Conservation (phyloP, 2,329 filamentous ascomycete species). For the Epichloe typhina region DNA sequence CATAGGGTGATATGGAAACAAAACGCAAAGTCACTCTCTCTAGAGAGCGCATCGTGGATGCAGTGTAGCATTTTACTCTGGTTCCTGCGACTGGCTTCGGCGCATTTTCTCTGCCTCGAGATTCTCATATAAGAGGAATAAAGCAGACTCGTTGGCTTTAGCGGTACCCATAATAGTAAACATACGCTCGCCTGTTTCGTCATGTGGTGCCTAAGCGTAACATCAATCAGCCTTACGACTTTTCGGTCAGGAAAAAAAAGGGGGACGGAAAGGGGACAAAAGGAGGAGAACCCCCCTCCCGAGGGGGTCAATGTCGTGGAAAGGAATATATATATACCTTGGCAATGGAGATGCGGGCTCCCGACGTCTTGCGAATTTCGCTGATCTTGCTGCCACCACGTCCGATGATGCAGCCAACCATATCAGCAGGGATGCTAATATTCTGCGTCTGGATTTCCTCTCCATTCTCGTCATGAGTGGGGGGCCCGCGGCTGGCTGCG, state of each 20-base stretch:
- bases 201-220: constrained; percentile 58
- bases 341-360: constrained; percentile 92
- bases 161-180: constrained; percentile 98
- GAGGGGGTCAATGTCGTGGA: neutral
- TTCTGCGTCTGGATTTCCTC: constrained; percentile 98
- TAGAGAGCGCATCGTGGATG: constrained; percentile 6
- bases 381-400: constrained; percentile 93
- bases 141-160: constrained; percentile 85
- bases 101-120: constrained; percentile 98
- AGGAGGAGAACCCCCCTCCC: neutral
- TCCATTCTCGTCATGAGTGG: constrained; percentile 86
- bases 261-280: neutral
- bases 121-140: constrained; percentile 97
- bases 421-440: constrained; percentile 97
- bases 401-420: constrained; percentile 99
- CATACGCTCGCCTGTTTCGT: constrained; percentile 97
- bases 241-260: neutral
- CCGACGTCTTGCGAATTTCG: constrained; percentile 94
- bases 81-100: constrained; percentile 60
- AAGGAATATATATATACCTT: constrained; percentile 42
- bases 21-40: constrained; percentile 20
- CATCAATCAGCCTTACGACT: neutral
- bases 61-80: constrained; percentile 29
- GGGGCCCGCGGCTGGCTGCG: constrained; percentile 64
- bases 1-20: constrained; percentile 13